Base-by-base conservation (phyloP, 176 grass and related monocot genomes). In the Oryza meridionalis region DNA sequence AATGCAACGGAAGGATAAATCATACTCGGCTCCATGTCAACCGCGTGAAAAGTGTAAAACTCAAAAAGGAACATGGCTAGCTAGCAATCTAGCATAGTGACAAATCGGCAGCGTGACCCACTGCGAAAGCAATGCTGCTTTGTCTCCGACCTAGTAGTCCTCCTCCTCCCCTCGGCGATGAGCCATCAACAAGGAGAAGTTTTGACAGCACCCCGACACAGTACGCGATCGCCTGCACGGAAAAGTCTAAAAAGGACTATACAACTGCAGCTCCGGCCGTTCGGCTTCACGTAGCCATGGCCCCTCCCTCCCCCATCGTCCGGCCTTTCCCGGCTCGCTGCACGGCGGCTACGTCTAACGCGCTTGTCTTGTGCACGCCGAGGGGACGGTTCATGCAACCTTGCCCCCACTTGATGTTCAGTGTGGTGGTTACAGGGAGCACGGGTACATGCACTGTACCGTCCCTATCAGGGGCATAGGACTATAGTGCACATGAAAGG, bases 341-440 rank as follows among this genome's bases (percentile, higher is more conserved):
- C 53, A 58, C 53, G 21, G 21, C 58, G 58, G 58, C 55, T 59
- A 59, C 19, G 55, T 59, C 55, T 17, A 44, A 42, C 43, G 80
- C 68, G 10, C 9, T 69, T 76, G 71, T 67, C 80, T 27, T 51
- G 24, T 31, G 67, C 51, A 27, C 16, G 6, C 44, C 13, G 78
- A 69, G 16, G 67, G 63, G 70, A 44, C 19, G 61, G 46, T 26
- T 69, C 49, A 69, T 33, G 81, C 81, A 70, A 69, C 51, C 69
- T n/a, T 5, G 6, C 40, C 33, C 38, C 26, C 12, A n/a, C 42
- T 37, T 70, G 31, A 25, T 4, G 25, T n/a, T 44, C 35, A 42
- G 46, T 44, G 70, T 27, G 64, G 59, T 74, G 61, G 70, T 76
- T 53, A 64, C 73, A 82, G 43, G 73, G 79, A 78, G 86, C 80